A percentile compares a stretch with the other conserved stretches of the same genome.
Evolutionary conservation across 1,284 basidiomycete genomes (phyloP).

Genomic region (Microstroma glucosiphilum): DNA sequence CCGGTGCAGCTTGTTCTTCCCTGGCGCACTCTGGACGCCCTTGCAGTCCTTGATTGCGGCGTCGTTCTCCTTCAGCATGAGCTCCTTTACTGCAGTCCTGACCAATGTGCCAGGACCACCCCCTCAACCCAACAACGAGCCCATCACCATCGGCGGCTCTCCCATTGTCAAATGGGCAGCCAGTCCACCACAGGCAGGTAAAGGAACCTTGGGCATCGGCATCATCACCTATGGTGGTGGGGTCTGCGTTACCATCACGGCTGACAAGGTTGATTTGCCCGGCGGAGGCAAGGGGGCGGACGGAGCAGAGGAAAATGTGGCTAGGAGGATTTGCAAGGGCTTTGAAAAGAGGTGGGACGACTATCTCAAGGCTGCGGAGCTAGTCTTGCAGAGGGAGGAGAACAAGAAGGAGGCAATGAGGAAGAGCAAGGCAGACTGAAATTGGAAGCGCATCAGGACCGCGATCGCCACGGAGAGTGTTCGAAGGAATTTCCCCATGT

Average conservation of each 20-base stretch:
- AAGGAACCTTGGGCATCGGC: slow-evolving; percentile 41
- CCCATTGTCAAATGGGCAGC: slow-evolving; percentile 33
- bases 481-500: neutral
- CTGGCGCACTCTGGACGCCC: slow-evolving; percentile 12
- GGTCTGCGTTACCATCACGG: slow-evolving; percentile 37
- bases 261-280: slow-evolving; percentile 26
- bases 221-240: slow-evolving; percentile 42
- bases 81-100: slow-evolving; percentile 33
- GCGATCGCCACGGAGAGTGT: neutral
- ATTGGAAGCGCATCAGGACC: neutral
- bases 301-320: neutral
- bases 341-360: neutral
- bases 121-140: slow-evolving; percentile 17
- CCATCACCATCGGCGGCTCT: slow-evolving; percentile 26
- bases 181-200: slow-evolving; percentile 41
- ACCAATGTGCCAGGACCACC: slow-evolving; percentile 46
- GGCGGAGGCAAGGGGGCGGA: neutral
- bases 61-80: slow-evolving; percentile 11
- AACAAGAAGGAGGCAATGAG: neutral
- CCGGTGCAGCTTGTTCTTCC: slow-evolving; percentile 11
- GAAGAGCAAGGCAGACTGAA: neutral
- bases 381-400: neutral
- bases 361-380: neutral
- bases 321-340: neutral
- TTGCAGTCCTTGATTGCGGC: slow-evolving; percentile 2